These are phyloP conservation scores for Przewalskia tangutica DNA, from an alignment of 257 asterid genomes.

Conservation along the genomic window DNA sequence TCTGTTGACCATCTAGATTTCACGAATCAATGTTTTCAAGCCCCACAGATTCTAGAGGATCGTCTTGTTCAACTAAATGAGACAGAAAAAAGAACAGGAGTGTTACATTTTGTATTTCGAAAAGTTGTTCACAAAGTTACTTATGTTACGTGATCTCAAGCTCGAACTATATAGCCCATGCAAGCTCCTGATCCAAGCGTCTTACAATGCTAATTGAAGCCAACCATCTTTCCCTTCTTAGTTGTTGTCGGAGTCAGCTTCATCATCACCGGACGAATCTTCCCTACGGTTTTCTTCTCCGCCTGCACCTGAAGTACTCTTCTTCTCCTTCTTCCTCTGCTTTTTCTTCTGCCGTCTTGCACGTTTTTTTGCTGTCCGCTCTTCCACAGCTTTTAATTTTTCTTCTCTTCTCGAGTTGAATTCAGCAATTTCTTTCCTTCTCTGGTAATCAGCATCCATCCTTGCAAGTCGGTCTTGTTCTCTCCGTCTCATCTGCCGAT, in stretches of 20 bases:
- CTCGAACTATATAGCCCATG: neutral
- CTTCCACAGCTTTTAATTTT: constrained; percentile 83
- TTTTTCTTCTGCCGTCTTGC: constrained; percentile 76
- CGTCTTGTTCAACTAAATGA: neutral
- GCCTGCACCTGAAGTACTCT: constrained; percentile 23
- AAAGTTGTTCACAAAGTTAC: neutral
- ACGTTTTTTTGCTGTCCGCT: constrained; percentile 76
- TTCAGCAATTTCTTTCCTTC: constrained; percentile 63
- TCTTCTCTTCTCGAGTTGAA: constrained; percentile 70
- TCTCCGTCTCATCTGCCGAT: constrained; percentile 96
- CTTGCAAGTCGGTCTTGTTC: constrained; percentile 94
- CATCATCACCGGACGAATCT: constrained; percentile 46
- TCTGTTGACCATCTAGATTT: neutral
- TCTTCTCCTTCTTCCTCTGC: constrained; percentile 61
- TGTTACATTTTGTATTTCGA: neutral
- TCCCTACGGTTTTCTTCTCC: constrained; percentile 39
- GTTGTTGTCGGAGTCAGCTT: constrained; percentile 27
- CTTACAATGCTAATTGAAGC: neutral
- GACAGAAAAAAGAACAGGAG: neutral
- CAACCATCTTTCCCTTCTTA: constrained; percentile 18
- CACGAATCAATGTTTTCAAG: neutral
- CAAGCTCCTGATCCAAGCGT: neutral
- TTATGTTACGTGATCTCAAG: neutral
- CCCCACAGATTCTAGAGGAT: neutral
- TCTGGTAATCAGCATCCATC: constrained; percentile 80